These are phyloP conservation scores for Fusarium sp. DNA, from an alignment of 2,329 filamentous ascomycete genomes.

Conservation along the genomic window DNA sequence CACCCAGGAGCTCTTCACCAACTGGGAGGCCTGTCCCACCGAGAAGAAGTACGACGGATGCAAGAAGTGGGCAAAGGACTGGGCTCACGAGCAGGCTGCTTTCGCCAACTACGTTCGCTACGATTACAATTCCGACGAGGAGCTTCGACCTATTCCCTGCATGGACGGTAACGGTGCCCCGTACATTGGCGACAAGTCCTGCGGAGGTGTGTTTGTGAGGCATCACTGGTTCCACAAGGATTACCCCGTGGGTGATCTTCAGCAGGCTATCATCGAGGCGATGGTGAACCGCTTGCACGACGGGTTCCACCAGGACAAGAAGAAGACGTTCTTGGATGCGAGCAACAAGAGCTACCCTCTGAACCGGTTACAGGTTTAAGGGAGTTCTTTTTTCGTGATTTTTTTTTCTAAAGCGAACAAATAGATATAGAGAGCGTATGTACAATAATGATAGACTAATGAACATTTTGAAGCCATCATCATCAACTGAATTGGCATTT, in stretches of 20 bases:
- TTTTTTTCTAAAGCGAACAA: neutral
- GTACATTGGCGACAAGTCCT: constrained; percentile 32
- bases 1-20: constrained; percentile 36
- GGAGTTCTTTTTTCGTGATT: neutral
- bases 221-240: constrained; percentile 43
- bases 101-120: constrained; percentile 41
- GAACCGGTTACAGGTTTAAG: neutral
- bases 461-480: neutral
- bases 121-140: constrained; percentile 38
- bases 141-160: constrained; percentile 33
- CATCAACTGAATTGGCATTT: neutral
- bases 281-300: constrained; percentile 31
- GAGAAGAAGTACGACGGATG: constrained; percentile 29
- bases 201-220: constrained; percentile 38
- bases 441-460: constrained; percentile 5
- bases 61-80: constrained; percentile 36
- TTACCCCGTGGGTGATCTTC: constrained; percentile 23
- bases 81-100: constrained; percentile 45
- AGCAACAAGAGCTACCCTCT: constrained; percentile 24
- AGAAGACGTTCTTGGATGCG: constrained; percentile 26
- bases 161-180: constrained; percentile 39
- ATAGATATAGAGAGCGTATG: neutral
- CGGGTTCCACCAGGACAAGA: constrained; percentile 24
- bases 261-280: constrained; percentile 27
- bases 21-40: constrained; percentile 33